Base-by-base conservation (phyloP, 2,329 filamentous ascomycete species). In the Pseudogymnoascus sp. region DNA sequence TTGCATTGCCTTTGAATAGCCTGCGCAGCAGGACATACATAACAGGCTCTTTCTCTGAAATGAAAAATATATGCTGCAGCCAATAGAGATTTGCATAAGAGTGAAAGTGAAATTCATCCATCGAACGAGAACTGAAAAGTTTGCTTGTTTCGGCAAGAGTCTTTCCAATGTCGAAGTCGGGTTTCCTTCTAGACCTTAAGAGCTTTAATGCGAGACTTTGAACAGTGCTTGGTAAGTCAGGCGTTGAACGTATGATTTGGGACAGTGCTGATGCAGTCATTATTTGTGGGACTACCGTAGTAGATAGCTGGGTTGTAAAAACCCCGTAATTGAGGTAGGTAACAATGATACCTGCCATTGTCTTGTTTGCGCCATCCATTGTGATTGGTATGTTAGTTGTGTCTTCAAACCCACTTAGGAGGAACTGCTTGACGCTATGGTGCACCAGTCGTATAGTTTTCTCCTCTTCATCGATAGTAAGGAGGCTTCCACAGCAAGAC, bases 381-480 rank as follows among this genome's bases (percentile, higher is more conserved):
- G 65, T 64, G 42, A 70, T 67, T 26, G 57, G 12, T 54, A 61
- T 31, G 11, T 31, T 59, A 59, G 62, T 45, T 64, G 63, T 60
- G 63, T 65, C 62, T 65, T 66, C n/a, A 29, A 66, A 67, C 2
- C 63, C 62, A 36, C 65, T 61, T n/a, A 71, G 62, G 1, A 76
- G 66, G 42, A 73, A 77, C 47, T 75, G 71, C 60, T 69, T 74
- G 10, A 75, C 70, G 5, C 74, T 77, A 5, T 74, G 72, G 29
- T 77, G 75, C 4, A 76, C 65, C 0, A 77, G 66, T 3, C 70
- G 67, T 5, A 76, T 67, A 0, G 73, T 65, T 2, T 61, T 37
- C 10, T 71, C 67, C 23, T 77, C 75, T 64, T 77, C 75, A 5
- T 77, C 74, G 0, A 77, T 54, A 4, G 67, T 69, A 0, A 77